These are phyloP conservation scores for Coemansia sp. DNA, from an alignment of 192 early-diverging fungal species.

Conservation along the genomic window DNA sequence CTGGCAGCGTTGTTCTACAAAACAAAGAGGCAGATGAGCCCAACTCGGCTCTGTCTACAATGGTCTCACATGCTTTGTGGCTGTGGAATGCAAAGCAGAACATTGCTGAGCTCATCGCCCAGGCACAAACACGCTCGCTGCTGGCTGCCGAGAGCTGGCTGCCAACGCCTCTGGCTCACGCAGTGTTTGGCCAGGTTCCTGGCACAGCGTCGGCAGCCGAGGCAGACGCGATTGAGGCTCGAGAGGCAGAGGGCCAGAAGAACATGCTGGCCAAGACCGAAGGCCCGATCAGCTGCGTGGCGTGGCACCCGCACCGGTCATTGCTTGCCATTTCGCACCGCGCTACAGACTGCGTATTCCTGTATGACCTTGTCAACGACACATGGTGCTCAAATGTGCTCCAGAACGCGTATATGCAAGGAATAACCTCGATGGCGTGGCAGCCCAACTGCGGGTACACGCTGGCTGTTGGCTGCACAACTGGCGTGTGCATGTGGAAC, in stretches of 20 bases:
- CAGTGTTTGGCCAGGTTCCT: slow-evolving; percentile 27
- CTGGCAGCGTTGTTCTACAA: neutral
- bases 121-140: slow-evolving; percentile 14
- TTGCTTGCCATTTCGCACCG: slow-evolving; percentile 69
- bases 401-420: slow-evolving; percentile 42
- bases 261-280: slow-evolving; percentile 42
- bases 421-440: slow-evolving; percentile 51
- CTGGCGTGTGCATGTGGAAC: slow-evolving; percentile 52
- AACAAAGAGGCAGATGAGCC: neutral
- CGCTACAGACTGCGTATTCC: slow-evolving; percentile 60
- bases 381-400: slow-evolving; percentile 52
- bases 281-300: slow-evolving; percentile 59
- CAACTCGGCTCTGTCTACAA: neutral
- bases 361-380: slow-evolving; percentile 67
- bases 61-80: slow-evolving; percentile 21
- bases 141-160: slow-evolving; percentile 39
- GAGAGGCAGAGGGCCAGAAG: slow-evolving; percentile 24
- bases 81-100: slow-evolving; percentile 47
- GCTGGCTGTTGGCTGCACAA: slow-evolving; percentile 45
- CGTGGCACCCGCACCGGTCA: slow-evolving; percentile 74
- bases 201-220: slow-evolving; percentile 30
- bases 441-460: slow-evolving; percentile 48
- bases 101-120: slow-evolving; percentile 8
- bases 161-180: slow-evolving; percentile 18
- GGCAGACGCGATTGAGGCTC: slow-evolving; percentile 20